Base-by-base conservation (phyloP, 306 rosid species). In the Pterocarpus macrocarpus region DNA sequence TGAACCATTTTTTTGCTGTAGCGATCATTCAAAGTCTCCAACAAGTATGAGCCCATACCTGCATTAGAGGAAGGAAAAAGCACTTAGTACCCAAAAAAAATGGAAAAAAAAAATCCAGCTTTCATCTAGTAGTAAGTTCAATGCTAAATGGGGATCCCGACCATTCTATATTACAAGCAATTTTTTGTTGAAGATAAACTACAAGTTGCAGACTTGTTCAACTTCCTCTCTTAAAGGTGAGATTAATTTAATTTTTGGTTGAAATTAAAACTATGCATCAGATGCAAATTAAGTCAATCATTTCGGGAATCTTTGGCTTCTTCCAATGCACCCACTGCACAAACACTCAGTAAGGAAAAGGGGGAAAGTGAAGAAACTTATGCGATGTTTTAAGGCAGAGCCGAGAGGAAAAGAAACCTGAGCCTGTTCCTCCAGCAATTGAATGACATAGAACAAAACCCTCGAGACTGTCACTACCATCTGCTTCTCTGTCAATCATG, bases 391-490 rank as follows among this genome's bases (percentile, higher is more conserved):
- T 4, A 63, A 65, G 36, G 44, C 50, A 73, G 73, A 68, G 22
- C 56, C 12, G 17, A 38, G 53, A 66, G 22, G 56, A 47, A 78
- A 76, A 74, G 47, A 79, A 82, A 95, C 99, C 99, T 85, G 99
- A 95, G 86, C 99, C 99, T 34, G 99, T 95, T 82, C 99, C 99
- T 77, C 99, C 99, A 36, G 99, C 98, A 80, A 95, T 95, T 38
- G 99, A 95, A 78, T 95, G 99, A 77, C 99, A 95, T 28, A 95
- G 88, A 85, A 95, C 99, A 88, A 95, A 95, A 79, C 99, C 99
- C 88, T 95, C 99, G 65, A 95, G 99, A 88, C 99, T 95, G 79
- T 95, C 99, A 89, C 99, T 93, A 30, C 99, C 99, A 90, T 95
- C 99, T 35, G 98, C 99, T 88, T 95, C 99, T 90, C 99, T 89